These are phyloP conservation scores for Aristolochia fimbriata DNA, from an alignment of 164 flowering plant species.

Conservation along the genomic window DNA sequence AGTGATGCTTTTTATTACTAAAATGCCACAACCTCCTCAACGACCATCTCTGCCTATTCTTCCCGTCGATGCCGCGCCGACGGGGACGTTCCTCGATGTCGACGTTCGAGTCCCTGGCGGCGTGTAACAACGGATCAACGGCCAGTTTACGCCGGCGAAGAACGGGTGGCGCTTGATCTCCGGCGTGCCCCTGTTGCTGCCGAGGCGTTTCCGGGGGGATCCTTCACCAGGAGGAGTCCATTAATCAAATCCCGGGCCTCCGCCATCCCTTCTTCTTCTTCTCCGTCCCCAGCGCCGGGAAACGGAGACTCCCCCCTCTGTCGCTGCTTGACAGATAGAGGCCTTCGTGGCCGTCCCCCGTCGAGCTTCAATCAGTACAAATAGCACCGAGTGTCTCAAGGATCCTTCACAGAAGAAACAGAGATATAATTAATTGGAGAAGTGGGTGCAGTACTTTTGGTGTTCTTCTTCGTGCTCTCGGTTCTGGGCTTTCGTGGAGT, in stretches of 20 bases:
- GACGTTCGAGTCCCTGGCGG: conserved; percentile 51
- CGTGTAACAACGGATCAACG: conserved; percentile 54
- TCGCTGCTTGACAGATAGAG: no score
- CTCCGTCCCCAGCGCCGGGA: conserved; percentile 11
- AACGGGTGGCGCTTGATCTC: conserved; percentile 82
- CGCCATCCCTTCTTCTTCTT: conserved; percentile 19
- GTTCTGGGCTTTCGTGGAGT: not conserved
- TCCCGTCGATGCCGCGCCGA: conserved; percentile 3
- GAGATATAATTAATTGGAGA: no score
- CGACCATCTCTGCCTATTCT: not conserved
- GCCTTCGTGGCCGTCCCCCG: no score
- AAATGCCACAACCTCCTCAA: conserved; percentile 26
- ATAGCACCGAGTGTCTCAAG: not conserved
- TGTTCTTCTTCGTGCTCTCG: not conserved
- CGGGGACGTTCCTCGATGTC: conserved; percentile 13
- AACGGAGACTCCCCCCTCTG: conserved; percentile 17
- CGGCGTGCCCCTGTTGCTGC: conserved; percentile 61
- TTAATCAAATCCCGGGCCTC: conserved; percentile 64
- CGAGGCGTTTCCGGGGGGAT: conserved; percentile 63
- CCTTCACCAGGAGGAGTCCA: conserved; percentile 51
- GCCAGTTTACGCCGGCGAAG: conserved; percentile 69
- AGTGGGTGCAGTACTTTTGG: not conserved
- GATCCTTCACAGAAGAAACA: no score
- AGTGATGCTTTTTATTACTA: conserved; percentile 16
- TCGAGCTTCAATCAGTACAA: no score